Base-by-base conservation (phyloP, 1,284 basidiomycete species). In the Rhodotorula sp. region DNA sequence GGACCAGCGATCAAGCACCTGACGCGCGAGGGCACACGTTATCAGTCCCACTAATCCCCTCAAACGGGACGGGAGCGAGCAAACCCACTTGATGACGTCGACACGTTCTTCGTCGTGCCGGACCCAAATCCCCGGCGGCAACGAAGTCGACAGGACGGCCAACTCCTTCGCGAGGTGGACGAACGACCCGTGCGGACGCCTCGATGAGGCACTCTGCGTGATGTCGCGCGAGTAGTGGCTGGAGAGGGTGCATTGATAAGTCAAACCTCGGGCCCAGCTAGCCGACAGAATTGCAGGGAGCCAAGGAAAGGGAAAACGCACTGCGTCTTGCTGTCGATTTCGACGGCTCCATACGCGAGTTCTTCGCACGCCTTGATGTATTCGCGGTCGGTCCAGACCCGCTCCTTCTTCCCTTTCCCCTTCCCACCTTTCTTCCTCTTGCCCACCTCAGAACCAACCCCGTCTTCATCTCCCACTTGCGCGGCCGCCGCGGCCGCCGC, bases 1-100 rank as follows among this genome's bases (percentile, higher is more conserved):
- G 86, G 86, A 3, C 86, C 86, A 26, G 86, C 86, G 67, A 87
- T 87, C 83, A 87, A 83, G 60, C 85, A 81, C 73, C 87, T 87
- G 39, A 43, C 85, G 86, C 7, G 29, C 20, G 21, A 12, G 1
- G 8, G 31, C 26, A 39, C 20, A 29, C 5, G 8, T 58, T 2
- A 15, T 20, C 23, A 12, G 43, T 3, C 43, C 5, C 34, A 6
- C 5, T 5, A 6, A 5, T 34, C 34, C 34, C 34, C 34, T 6
- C 34, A 34, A 34, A 34, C 5, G 34, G 31, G 58, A 26, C 23
- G 43, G 46, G n/a, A 56, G 52, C 49, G 51, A 43, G 39, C 20
- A 58, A 43, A 58, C 62, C 21, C 31, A 68, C 67, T 83, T 67
- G 54, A 67, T 56, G 4, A 81, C 85, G 76, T 87, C 86, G 77